These are phyloP conservation scores for Myochromella boudieri DNA, from an alignment of 768 basidiomycete genomes.

Conservation along the genomic window DNA sequence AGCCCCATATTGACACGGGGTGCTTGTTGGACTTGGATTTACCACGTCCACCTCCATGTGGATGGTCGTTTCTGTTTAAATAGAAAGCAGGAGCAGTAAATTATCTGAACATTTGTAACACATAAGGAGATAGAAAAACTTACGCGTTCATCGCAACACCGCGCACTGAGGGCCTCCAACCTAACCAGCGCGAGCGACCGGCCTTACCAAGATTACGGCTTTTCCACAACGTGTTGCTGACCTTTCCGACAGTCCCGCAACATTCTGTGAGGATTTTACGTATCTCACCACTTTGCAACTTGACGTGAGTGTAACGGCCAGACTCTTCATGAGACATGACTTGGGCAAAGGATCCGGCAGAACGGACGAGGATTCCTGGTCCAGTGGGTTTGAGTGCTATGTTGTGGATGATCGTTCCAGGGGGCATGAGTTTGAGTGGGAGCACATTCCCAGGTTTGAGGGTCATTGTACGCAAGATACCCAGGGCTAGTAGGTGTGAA, in stretches of 20 bases:
- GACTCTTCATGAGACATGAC: slow-evolving; percentile 75
- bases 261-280: slow-evolving; percentile 80
- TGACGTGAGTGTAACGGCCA: slow-evolving; percentile 77
- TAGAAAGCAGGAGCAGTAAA: slow-evolving; percentile 8
- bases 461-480: slow-evolving; percentile 80
- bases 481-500: slow-evolving; percentile 70
- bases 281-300: slow-evolving; percentile 90
- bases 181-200: slow-evolving; percentile 85
- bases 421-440: slow-evolving; percentile 86
- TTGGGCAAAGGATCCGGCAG: slow-evolving; percentile 85
- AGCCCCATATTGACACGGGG: slow-evolving; percentile 90
- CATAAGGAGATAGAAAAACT: slow-evolving; percentile 27
- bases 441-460: slow-evolving; percentile 93
- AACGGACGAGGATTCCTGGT: slow-evolving; percentile 80
- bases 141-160: slow-evolving; percentile 98
- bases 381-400: slow-evolving; percentile 76
- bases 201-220: slow-evolving; percentile 87
- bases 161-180: slow-evolving; percentile 79
- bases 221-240: slow-evolving; percentile 91
- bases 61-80: slow-evolving; percentile 71
- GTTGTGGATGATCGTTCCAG: slow-evolving; percentile 88
- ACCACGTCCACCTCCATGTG: slow-evolving; percentile 97
- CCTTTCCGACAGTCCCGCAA: slow-evolving; percentile 86
- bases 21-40: slow-evolving; percentile 97
- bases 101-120: background rate